Conservation (phyloP, 1,284 basidiomycete species). For the Phylloporus sp. region DNA sequence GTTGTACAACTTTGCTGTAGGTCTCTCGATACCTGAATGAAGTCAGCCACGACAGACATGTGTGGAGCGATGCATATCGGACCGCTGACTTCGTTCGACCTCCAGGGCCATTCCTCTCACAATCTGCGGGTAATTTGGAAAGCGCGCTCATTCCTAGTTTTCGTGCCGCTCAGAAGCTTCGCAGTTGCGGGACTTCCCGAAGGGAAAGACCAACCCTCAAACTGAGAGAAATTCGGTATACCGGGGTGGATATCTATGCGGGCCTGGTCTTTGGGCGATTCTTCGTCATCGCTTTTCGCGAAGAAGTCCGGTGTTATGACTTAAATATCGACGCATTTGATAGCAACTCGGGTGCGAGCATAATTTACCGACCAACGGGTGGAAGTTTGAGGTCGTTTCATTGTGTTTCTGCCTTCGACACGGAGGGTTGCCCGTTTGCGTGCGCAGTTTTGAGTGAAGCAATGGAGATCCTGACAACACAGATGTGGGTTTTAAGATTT, state of each 20-base stretch:
- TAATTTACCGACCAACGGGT: constrained; percentile 15
- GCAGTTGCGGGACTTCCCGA: background rate
- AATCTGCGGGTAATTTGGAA: background rate
- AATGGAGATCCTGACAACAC: background rate
- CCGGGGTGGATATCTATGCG: background rate
- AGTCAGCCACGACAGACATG: background rate
- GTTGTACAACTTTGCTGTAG: background rate
- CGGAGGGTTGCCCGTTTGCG: constrained; percentile 21
- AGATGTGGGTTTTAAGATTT: constrained; percentile 6
- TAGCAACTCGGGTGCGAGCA: constrained; percentile 15
- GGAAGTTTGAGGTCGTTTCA: constrained; percentile 13
- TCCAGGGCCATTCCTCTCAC: background rate
- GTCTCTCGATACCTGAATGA: background rate
- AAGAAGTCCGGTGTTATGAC: constrained; percentile 29
- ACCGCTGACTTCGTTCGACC: background rate
- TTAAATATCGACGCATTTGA: constrained; percentile 7
- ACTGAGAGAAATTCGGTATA: background rate
- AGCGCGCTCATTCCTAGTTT: background rate
- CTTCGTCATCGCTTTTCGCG: constrained; percentile 18
- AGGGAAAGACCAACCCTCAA: background rate
- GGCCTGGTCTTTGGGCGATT: constrained; percentile 26
- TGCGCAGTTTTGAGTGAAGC: constrained; percentile 21
- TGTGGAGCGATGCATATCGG: constrained; percentile 1
- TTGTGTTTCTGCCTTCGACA: constrained; percentile 20
- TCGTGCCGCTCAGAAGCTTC: background rate